Percentiles rank a stretch among this genome's conserved stretches.
Evolutionary conservation across 2,329 filamentous ascomycete genomes (phyloP).

Genomic region (Cercospora nicotianae): DNA sequence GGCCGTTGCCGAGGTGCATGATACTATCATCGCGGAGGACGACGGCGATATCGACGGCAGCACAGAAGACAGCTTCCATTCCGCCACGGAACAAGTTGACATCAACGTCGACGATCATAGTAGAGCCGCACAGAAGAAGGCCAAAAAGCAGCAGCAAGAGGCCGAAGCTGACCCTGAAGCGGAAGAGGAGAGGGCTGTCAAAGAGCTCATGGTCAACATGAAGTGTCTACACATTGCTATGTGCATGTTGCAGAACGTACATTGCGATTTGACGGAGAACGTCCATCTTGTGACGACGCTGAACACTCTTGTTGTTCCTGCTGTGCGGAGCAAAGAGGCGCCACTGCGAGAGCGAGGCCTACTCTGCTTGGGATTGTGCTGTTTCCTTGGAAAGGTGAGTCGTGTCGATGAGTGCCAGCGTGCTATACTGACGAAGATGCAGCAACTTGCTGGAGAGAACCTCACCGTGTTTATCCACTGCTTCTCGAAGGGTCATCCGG

Average conservation of each 20-base stretch:
- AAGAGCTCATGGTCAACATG: constrained; percentile 95
- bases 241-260: constrained; percentile 93
- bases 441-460: constrained; percentile 87
- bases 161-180: constrained; percentile 60
- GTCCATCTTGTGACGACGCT: constrained; percentile 94
- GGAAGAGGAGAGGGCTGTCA: constrained; percentile 71
- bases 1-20: constrained; percentile 93
- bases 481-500: constrained; percentile 87
- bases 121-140: constrained; percentile 37
- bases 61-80: constrained; percentile 82
- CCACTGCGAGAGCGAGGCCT: constrained; percentile 89
- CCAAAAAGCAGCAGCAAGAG: constrained; percentile 44
- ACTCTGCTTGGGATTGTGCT: constrained; percentile 85
- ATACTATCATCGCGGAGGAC: constrained; percentile 76
- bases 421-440: constrained; percentile 17
- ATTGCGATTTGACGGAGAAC: constrained; percentile 83
- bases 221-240: constrained; percentile 97
- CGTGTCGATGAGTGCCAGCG: neutral
- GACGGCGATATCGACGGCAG: constrained; percentile 50
- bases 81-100: constrained; percentile 81
- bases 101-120: constrained; percentile 55
- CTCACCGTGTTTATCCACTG: constrained; percentile 92
- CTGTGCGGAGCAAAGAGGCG: constrained; percentile 88
- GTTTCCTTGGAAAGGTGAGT: constrained; percentile 76
- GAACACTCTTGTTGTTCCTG: constrained; percentile 93